Base-by-base conservation (phyloP, 805 yeast species). In the Candida yuanshanica region DNA sequence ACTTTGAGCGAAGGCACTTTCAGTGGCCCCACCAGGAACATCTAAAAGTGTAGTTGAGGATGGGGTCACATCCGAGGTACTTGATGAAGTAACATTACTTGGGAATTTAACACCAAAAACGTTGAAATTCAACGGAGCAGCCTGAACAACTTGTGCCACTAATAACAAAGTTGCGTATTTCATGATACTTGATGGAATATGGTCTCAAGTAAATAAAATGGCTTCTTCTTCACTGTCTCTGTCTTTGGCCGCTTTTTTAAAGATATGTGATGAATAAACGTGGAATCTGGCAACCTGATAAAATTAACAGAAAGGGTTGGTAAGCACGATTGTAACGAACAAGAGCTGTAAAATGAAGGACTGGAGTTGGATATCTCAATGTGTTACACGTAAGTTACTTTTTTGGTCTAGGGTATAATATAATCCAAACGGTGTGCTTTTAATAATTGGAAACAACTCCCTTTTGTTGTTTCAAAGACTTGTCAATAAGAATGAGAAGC, bases 111-210 rank as follows among this genome's bases (percentile, higher is more conserved):
- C 4, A 14, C 24, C 38, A 35, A 39, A 29, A 5, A 32, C 11
- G 14, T 36, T 34, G 20, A 39, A 18, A n/a, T 38, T 36, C 24
- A 38, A 25, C 1, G 46, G 46, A 6, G 35, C 35, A 20, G 46
- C 46, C 5, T 36, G 18, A 10, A 25, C 35, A 2, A 26, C 35
- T 13, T 39, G 39, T 4, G 46, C 40, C 20, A 43, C 24, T 13
- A 43, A 17, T 18, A 43, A 13, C 24, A 43, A 26, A 20, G 39
- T 35, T 12, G 40, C 11, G 8, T 32, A 4, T 24, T 23, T 43
- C 43, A 43, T 38, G 13, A 13, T 25, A n/a, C 7, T 10, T 16
- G 6, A 14, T 14, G 9, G 18, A 13, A 3, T 14, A 26, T 14
- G 17, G 18, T 3, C 18, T 14, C 18, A n/a, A 14, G 18, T 27